A percentile compares a stretch with the other conserved stretches of the same genome.
phyloP scores from a whole-genome alignment of 768 basidiomycete genomes.

The Trametes elegans region DNA sequence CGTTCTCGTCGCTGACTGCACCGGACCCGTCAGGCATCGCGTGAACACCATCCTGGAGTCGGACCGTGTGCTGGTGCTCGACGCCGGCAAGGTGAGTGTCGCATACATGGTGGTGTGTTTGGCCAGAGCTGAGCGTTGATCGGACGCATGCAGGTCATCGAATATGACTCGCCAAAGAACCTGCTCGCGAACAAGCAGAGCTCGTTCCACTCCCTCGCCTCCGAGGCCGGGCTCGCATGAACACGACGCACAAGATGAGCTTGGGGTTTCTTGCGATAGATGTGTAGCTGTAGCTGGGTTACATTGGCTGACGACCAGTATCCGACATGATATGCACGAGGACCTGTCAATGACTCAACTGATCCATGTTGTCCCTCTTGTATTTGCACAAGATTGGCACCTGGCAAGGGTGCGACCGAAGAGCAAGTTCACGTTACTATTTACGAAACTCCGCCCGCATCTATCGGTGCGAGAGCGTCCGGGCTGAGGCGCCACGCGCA shows the following conservation, averaged over 20 bases:
- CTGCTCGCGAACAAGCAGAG: slow-evolving; percentile 59
- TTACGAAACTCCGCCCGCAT: too few relatives aligned
- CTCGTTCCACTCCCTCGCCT: slow-evolving; percentile 61
- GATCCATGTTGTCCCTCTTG: too few relatives aligned
- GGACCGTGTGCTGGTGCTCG: slow-evolving; percentile 79
- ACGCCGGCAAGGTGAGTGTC: slow-evolving; percentile 59
- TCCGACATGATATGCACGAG: too few relatives aligned
- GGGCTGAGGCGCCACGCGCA: too few relatives aligned
- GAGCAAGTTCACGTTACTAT: too few relatives aligned
- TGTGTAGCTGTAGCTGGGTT: neutral
- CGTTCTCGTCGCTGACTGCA: neutral
- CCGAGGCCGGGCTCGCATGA: slow-evolving; percentile 51
- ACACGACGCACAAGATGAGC: neutral
- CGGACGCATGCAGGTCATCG: slow-evolving; percentile 63
- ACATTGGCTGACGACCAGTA: too few relatives aligned
- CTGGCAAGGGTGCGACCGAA: too few relatives aligned
- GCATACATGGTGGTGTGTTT: neutral
- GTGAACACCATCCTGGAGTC: slow-evolving; percentile 84
- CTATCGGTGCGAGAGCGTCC: too few relatives aligned
- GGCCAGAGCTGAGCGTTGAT: neutral
- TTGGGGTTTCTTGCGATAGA: neutral
- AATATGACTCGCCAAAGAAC: slow-evolving; percentile 69
- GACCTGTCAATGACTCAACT: too few relatives aligned
- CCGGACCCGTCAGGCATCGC: slow-evolving; percentile 52
- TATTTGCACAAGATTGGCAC: too few relatives aligned